These are phyloP conservation scores for Elsinoe ampelina DNA, from an alignment of 2,329 filamentous ascomycete genomes.

Conservation along the genomic window DNA sequence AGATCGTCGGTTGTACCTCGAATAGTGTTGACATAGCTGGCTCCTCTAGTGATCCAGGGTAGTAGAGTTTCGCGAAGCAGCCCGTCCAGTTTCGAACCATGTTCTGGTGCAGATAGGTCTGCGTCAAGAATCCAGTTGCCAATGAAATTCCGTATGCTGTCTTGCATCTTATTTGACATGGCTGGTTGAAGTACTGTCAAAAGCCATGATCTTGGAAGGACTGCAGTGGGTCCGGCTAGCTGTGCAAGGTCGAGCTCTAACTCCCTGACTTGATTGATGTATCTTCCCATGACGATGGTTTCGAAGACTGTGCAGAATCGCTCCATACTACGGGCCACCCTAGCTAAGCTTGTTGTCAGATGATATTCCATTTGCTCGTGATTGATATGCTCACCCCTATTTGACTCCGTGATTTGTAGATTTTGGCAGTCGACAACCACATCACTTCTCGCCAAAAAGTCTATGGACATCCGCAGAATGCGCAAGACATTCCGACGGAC, in stretches of 20 bases:
- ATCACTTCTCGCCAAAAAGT: slow-evolving; percentile 20
- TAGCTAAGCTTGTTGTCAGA: neutral
- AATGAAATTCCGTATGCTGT: slow-evolving; percentile 38
- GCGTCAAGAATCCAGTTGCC: slow-evolving; percentile 36
- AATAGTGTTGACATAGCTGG: slow-evolving; percentile 34
- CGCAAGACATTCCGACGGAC: slow-evolving; percentile 38
- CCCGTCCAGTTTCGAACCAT: slow-evolving; percentile 21
- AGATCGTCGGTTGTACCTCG: slow-evolving; percentile 24
- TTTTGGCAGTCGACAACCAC: slow-evolving; percentile 14
- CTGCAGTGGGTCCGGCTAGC: slow-evolving; percentile 25
- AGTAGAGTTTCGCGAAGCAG: slow-evolving; percentile 36
- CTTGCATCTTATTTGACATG: slow-evolving; percentile 34
- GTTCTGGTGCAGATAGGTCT: slow-evolving; percentile 19
- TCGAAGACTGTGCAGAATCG: slow-evolving; percentile 39
- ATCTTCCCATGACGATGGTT: slow-evolving; percentile 40
- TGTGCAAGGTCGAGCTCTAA: slow-evolving; percentile 35
- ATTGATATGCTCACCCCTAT: neutral
- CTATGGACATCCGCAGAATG: slow-evolving; percentile 35
- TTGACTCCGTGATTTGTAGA: slow-evolving; percentile 10
- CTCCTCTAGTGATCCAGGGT: slow-evolving; percentile 40
- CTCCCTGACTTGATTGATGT: slow-evolving; percentile 40
- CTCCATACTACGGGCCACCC: slow-evolving; percentile 28
- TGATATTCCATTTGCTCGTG: neutral
- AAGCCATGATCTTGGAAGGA: slow-evolving; percentile 33
- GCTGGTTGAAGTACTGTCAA: slow-evolving; percentile 35